Evolutionary conservation across 345 rosid species (phyloP), one percentile per base, ranked within the genome.

Genomic region (Euclidium syriacum): DNA sequence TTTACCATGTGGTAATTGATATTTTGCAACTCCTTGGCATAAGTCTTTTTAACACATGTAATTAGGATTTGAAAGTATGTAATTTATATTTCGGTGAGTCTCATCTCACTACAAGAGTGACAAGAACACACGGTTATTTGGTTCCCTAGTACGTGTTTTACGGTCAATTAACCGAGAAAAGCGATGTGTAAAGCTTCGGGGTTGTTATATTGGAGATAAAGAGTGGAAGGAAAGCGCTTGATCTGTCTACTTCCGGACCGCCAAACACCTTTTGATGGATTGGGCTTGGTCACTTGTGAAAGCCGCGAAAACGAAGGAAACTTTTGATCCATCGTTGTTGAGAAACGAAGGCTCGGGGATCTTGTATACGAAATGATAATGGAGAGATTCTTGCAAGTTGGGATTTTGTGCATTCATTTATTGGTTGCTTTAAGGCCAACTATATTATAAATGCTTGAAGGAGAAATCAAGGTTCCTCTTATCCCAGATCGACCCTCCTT

Each of bases 31-130:
- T n/a, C n/a, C n/a, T n/a, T n/a, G n/a, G n/a, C n/a, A n/a, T n/a
- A n/a, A n/a, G n/a, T n/a, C n/a, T n/a, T n/a, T n/a, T n/a, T n/a
- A n/a, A n/a, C n/a, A n/a, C n/a, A n/a, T n/a, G n/a, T n/a, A n/a
- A n/a, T n/a, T n/a, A n/a, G n/a, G n/a, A n/a, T n/a, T n/a, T n/a
- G n/a, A n/a, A n/a, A n/a, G n/a, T n/a, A n/a, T n/a, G n/a, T n/a
- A n/a, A n/a, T n/a, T n/a, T n/a, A n/a, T n/a, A n/a, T n/a, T n/a
- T n/a, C n/a, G 97, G 95, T 6, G 88, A 84, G 71, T 87, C 97
- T 74, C 98, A 92, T 77, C 88, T 92, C 12, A 92, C 98, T 0
- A 92, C 96, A 1, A 78, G 97, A 81, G 98, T 92, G 38, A 97
- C 97, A 0, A 97, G 98, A 35, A 92, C 98, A 29, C 97, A 84